These are phyloP conservation scores for Porphyrellus cyaneotinctus DNA, from an alignment of 768 basidiomycete species.

Conservation along the genomic window DNA sequence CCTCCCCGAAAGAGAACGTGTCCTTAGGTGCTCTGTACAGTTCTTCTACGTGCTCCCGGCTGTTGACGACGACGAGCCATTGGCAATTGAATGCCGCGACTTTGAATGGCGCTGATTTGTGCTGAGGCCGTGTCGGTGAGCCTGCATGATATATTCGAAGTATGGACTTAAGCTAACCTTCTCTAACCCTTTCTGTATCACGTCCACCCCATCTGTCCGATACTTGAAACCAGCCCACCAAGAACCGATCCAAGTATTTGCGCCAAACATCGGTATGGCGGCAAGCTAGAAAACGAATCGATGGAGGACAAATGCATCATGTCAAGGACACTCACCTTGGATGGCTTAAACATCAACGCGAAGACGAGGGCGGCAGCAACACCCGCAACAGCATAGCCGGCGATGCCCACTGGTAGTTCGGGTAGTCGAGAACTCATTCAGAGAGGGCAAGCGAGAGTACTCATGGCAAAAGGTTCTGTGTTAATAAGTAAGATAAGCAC, in stretches of 20 bases:
- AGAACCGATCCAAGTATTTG: conserved; percentile 3
- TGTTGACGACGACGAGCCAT: background rate
- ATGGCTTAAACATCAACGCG: background rate
- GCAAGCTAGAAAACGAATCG: background rate
- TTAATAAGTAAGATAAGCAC: no score
- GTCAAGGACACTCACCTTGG: background rate
- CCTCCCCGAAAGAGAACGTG: background rate
- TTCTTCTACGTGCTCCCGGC: background rate
- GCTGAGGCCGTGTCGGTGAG: background rate
- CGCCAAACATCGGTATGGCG: background rate
- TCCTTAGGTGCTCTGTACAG: background rate
- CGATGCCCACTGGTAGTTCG: background rate
- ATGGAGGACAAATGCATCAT: background rate
- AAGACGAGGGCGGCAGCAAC: background rate
- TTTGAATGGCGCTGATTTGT: background rate
- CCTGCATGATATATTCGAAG: background rate
- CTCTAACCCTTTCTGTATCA: conserved; percentile 32
- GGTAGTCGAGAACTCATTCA: background rate
- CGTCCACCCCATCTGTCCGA: conserved; percentile 4
- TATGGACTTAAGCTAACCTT: conserved; percentile 16
- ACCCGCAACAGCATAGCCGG: background rate
- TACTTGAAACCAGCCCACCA: conserved; percentile 16
- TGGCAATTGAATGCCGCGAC: background rate
- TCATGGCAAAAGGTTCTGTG: no score
- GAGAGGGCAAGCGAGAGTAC: no score